Base-by-base conservation (phyloP, 305 asterid species). In the Fraxinus greggii region DNA sequence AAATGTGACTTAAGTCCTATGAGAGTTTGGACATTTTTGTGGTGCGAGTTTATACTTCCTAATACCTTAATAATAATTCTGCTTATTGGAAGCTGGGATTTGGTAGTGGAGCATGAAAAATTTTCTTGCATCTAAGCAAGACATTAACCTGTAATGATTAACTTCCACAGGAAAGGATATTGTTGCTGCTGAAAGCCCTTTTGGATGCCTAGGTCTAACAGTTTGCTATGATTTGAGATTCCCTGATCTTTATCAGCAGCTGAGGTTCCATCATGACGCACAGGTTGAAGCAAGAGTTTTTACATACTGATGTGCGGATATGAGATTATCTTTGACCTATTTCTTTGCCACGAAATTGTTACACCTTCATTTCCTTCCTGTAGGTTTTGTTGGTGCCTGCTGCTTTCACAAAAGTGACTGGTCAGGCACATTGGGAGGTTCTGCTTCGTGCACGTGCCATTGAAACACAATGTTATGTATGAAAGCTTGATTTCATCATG, bases 361-460 rank as follows among this genome's bases (percentile, higher is more conserved):
- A 70, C 42, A 33, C 73, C 28, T 36, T 59, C 56, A 23, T 59
- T 31, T 42, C 33, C 19, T 63, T 29, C 63, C 54, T 83, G 59
- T 87, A 91, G 94, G 97, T 95, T 54, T 78, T 93, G 82, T 74
- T 95, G 91, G 95, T 92, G 61, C 99, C 99, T 81, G 83, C 99
- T 54, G 99, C 99, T 86, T 95, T 95, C 85, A 93, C 99, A 6
- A 86, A 70, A 38, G 95, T 91, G 78, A 93, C 99, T 9, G 99
- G 99, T 81, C 88, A 84, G 83, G 98, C 99, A 38, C 99, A 95
- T 82, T 93, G 98, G 99, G 99, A 93, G 88, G 80, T 92, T 77
- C 93, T 95, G 87, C 97, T 95, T 24, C 97, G 97, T 24, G 98
- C 97, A n/a, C 95, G 98, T 82, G 99, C 99, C 51, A 90, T 95